Evolutionary conservation across 2,329 filamentous ascomycete genomes (phyloP).

Genomic region (Capronia epimyces): DNA sequence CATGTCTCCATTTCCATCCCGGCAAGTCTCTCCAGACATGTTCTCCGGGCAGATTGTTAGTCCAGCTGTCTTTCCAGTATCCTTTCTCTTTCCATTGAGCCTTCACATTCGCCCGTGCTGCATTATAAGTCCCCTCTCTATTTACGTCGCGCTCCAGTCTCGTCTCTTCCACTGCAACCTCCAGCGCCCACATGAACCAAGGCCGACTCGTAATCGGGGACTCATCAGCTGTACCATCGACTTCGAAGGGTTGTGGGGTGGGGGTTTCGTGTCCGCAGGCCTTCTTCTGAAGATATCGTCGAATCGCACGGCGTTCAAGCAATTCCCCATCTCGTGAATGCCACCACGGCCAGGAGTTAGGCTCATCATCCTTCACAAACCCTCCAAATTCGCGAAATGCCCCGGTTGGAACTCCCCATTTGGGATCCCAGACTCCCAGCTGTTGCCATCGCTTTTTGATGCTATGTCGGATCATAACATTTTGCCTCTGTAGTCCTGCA

Average conservation of each 20-base stretch:
- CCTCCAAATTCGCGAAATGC: neutral
- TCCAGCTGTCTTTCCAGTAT: constrained; percentile 12
- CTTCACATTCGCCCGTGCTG: constrained; percentile 1
- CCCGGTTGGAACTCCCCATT: constrained; percentile 8
- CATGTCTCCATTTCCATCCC: constrained; percentile 12
- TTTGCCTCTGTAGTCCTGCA: constrained; percentile 1
- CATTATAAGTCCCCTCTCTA: neutral
- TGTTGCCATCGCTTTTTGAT: constrained; percentile 13
- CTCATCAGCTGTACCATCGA: neutral
- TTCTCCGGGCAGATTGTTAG: neutral
- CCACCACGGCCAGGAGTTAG: neutral
- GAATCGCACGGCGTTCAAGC: neutral
- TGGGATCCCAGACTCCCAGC: constrained; percentile 2
- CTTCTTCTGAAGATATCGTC: constrained; percentile 3
- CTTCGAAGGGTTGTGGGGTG: neutral
- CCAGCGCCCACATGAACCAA: constrained; percentile 11
- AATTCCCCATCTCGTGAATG: neutral
- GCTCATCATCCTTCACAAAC: neutral
- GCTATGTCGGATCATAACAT: constrained; percentile 8
- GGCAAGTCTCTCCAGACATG: constrained; percentile 3
- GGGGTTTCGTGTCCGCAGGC: neutral
- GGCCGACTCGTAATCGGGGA: constrained; percentile 9
- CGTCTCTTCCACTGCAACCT: constrained; percentile 7
- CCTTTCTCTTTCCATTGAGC: constrained; percentile 7
- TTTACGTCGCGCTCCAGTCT: constrained; percentile 5